Conservation (phyloP, 345 rosid genomes). For the Bruguiera sexangula region DNA sequence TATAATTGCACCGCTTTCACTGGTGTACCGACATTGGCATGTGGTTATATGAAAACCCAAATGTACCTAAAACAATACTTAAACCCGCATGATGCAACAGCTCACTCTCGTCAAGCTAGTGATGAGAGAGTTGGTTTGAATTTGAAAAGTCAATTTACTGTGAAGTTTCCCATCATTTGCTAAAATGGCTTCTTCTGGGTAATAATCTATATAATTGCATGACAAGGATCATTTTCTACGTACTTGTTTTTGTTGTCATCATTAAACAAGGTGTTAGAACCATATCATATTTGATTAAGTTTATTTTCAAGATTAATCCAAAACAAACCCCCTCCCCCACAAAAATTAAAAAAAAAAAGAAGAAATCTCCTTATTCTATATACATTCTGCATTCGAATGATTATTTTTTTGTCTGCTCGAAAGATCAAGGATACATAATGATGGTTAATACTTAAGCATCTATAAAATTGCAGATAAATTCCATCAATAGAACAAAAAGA, state of each 20-base stretch:
- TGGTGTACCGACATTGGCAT: background rate
- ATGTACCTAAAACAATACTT: slow-evolving; percentile 18
- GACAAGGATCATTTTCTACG: background rate
- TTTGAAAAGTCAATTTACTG: slow-evolving; percentile 10
- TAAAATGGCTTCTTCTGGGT: background rate
- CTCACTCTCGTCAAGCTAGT: background rate
- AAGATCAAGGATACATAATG: no score
- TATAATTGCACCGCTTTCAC: background rate
- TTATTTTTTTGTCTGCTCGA: background rate
- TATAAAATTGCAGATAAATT: no score
- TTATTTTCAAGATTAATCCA: background rate
- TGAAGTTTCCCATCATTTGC: slow-evolving; percentile 21
- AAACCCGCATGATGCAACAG: slow-evolving; percentile 16
- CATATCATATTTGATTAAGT: background rate
- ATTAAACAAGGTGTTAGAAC: background rate
- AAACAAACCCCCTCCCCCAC: background rate
- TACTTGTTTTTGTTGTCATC: background rate
- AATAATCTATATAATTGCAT: background rate
- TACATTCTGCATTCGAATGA: slow-evolving; percentile 8
- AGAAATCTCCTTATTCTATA: background rate
- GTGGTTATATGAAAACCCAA: background rate
- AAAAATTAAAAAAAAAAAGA: no score
- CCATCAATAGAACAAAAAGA: no score
- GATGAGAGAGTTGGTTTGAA: slow-evolving; percentile 21
- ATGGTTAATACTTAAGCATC: no score